phyloP scores from a whole-genome alignment of 306 rosid species.

The Urtica urens region DNA sequence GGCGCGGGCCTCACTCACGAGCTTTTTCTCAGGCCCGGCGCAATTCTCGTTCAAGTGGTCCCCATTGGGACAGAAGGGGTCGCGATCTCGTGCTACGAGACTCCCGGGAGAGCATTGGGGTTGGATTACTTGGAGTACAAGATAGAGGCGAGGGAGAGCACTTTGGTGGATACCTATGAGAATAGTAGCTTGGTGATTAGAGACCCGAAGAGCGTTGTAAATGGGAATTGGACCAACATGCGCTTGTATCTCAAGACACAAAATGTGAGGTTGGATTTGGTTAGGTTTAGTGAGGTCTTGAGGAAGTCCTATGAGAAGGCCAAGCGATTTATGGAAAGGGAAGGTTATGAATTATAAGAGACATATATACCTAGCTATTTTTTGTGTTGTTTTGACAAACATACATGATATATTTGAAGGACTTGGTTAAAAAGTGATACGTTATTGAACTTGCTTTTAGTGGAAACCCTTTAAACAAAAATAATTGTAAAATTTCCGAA shows the following conservation, averaged over 20 bases:
- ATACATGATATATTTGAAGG: too few relatives aligned
- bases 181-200: background rate
- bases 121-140: constrained; percentile 9
- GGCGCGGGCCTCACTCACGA: constrained; percentile 18
- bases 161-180: background rate
- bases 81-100: constrained; percentile 1
- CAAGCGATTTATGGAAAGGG: constrained; percentile 8
- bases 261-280: constrained; percentile 6
- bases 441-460: too few relatives aligned
- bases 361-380: too few relatives aligned
- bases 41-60: constrained; percentile 6
- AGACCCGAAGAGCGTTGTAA: constrained; percentile 7
- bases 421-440: too few relatives aligned
- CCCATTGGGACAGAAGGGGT: constrained; percentile 8
- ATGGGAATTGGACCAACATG: background rate
- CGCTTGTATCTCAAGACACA: constrained; percentile 7
- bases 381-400: too few relatives aligned
- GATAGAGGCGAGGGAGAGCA: constrained; percentile 7
- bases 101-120: constrained; percentile 8
- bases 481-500: too few relatives aligned
- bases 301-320: constrained; percentile 9
- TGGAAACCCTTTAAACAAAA: too few relatives aligned
- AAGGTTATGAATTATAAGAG: too few relatives aligned
- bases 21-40: constrained; percentile 9
- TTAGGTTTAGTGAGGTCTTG: constrained; percentile 2